Conservation (phyloP, 306 rosid genomes). For the Clitoria ternatea region DNA sequence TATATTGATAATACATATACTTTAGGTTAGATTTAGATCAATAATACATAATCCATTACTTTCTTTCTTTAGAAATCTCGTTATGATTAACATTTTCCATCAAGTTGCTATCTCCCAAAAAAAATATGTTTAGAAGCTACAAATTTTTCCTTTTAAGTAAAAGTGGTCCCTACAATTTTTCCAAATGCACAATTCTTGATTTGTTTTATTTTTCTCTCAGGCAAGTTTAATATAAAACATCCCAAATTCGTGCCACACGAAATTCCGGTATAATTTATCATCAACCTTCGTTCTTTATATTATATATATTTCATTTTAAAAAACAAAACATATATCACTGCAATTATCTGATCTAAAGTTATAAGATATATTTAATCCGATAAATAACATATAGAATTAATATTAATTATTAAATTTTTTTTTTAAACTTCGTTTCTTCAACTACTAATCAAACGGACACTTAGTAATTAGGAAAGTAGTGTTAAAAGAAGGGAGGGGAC, state of each 20-base stretch:
- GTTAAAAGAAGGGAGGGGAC: too few relatives aligned
- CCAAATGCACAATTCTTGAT: neutral
- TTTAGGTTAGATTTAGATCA: too few relatives aligned
- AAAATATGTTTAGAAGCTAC: neutral
- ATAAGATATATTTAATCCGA: too few relatives aligned
- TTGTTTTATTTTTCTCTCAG: neutral
- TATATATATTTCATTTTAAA: neutral
- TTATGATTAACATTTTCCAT: neutral
- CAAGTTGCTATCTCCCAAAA: neutral
- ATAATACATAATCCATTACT: too few relatives aligned
- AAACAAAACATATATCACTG: neutral
- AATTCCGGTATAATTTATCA: neutral
- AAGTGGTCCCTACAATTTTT: conserved; percentile 17
- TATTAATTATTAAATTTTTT: too few relatives aligned
- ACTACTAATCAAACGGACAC: too few relatives aligned
- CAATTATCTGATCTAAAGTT: too few relatives aligned
- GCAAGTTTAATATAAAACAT: neutral
- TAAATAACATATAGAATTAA: too few relatives aligned
- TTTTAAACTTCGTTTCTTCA: too few relatives aligned
- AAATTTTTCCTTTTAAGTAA: neutral
- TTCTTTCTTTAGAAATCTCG: too few relatives aligned
- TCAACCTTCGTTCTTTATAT: neutral
- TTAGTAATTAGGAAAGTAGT: too few relatives aligned
- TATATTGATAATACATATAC: too few relatives aligned
- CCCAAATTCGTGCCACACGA: neutral